phyloP scores from a whole-genome alignment of 2,329 filamentous ascomycete genomes.

The Ophiostoma novo-ulmi region DNA sequence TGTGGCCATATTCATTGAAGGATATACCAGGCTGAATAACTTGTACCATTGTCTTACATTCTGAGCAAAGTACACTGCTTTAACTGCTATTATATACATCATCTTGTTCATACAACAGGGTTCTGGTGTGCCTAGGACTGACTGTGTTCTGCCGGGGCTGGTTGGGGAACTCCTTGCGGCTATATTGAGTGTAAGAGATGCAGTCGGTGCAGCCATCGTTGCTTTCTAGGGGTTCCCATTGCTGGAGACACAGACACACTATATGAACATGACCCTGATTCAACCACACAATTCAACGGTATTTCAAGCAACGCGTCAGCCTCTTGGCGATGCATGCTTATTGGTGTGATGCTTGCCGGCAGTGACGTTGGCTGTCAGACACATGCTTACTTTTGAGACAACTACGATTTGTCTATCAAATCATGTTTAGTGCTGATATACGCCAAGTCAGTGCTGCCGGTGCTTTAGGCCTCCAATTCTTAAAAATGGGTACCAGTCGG shows the following conservation, averaged over 20 bases:
- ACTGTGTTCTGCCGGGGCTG: neutral
- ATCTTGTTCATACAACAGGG: neutral
- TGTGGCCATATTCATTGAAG: neutral
- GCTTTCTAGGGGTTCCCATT: neutral
- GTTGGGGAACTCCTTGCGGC: constrained; percentile 6
- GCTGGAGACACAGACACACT: neutral
- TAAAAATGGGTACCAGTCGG: neutral
- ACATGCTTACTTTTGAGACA: neutral
- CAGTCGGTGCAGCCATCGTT: neutral
- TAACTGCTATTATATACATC: neutral
- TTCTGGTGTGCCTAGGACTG: neutral
- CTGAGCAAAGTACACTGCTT: neutral
- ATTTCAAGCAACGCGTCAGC: constrained; percentile 4
- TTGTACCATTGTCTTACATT: neutral
- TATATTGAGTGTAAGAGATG: neutral
- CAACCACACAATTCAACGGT: neutral
- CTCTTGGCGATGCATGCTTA: neutral
- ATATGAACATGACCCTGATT: neutral
- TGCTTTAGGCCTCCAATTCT: neutral
- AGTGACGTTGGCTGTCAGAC: neutral
- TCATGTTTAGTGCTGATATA: neutral
- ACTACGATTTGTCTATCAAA: neutral
- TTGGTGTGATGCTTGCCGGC: neutral
- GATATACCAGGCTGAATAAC: neutral
- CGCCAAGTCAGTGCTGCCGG: neutral